phyloP scores from a whole-genome alignment of 306 rosid genomes.

The Pyrus pyrifolia region DNA sequence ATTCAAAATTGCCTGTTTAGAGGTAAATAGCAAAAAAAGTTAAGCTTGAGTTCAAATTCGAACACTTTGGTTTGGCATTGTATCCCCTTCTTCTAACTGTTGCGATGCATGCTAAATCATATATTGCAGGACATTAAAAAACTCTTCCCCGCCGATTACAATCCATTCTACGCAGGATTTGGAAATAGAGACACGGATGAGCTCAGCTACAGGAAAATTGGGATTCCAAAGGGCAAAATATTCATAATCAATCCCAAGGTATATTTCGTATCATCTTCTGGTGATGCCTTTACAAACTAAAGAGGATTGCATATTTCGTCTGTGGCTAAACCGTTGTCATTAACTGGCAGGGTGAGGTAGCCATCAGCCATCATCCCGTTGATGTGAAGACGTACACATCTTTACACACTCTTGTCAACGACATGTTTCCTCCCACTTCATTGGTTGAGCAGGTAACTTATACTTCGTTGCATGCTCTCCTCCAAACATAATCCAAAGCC shows the following conservation, averaged over 20 bases:
- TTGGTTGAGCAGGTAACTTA: constrained; percentile 73
- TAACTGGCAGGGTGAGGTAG: constrained; percentile 81
- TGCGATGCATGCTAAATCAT: neutral
- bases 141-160: constrained; percentile 88
- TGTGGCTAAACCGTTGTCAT: neutral
- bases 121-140: constrained; percentile 69
- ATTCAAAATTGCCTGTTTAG: constrained; percentile 95
- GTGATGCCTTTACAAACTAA: neutral
- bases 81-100: neutral
- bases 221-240: constrained; percentile 95
- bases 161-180: constrained; percentile 94
- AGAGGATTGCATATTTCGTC: neutral
- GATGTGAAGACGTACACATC: constrained; percentile 90
- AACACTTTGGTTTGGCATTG: constrained; percentile 4
- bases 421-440: constrained; percentile 97
- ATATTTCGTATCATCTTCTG: neutral
- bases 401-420: constrained; percentile 88
- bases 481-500: neutral
- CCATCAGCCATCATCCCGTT: constrained; percentile 69
- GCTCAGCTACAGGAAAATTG: constrained; percentile 87
- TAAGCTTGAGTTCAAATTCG: neutral
- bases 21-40: constrained; percentile 43
- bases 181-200: constrained; percentile 98
- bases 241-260: constrained; percentile 98
- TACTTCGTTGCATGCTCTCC: neutral